Evolutionary conservation across 2,329 filamentous ascomycete species (phyloP).

Genomic region (Erysiphe pulchra): DNA sequence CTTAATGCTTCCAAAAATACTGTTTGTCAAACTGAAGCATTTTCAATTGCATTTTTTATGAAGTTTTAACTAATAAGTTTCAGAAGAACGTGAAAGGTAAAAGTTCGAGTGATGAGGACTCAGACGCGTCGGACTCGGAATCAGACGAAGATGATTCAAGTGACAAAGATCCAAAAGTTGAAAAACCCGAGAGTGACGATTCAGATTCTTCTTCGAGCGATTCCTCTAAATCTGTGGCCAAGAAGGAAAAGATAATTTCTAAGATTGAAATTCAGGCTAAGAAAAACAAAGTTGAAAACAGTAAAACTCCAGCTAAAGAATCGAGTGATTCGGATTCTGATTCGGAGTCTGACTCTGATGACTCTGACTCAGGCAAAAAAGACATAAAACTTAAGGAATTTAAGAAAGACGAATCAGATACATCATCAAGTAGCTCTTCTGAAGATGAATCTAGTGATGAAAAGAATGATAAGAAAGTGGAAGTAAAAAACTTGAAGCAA

Average conservation of each 20-base stretch:
- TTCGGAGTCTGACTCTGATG: slow-evolving; percentile 5
- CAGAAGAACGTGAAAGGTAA: not conserved
- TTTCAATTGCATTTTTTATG: not conserved
- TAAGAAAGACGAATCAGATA: not conserved
- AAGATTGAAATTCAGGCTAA: slow-evolving; percentile 5
- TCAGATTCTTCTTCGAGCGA: slow-evolving; percentile 3
- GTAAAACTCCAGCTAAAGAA: not conserved
- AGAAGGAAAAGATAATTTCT: slow-evolving; percentile 1
- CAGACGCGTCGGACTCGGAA: not conserved
- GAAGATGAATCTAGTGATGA: slow-evolving; percentile 6
- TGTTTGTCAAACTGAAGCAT: not conserved
- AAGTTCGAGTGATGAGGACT: not conserved
- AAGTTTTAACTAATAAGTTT: no score
- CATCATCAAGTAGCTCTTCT: slow-evolving; percentile 6
- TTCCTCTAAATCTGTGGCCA: slow-evolving; percentile 7
- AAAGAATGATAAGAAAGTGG: slow-evolving; percentile 5
- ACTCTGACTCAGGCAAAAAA: no score
- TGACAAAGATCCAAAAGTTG: no score
- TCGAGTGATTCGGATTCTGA: slow-evolving; percentile 7
- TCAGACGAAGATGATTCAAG: not conserved
- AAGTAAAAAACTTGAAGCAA: slow-evolving; percentile 1
- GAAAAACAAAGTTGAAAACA: not conserved
- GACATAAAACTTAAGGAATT: not conserved
- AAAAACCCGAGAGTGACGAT: not conserved
- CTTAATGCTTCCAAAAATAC: not conserved